Evolutionary conservation across 768 basidiomycete genomes (phyloP).

Genomic region (Glaciozyma martinii): DNA sequence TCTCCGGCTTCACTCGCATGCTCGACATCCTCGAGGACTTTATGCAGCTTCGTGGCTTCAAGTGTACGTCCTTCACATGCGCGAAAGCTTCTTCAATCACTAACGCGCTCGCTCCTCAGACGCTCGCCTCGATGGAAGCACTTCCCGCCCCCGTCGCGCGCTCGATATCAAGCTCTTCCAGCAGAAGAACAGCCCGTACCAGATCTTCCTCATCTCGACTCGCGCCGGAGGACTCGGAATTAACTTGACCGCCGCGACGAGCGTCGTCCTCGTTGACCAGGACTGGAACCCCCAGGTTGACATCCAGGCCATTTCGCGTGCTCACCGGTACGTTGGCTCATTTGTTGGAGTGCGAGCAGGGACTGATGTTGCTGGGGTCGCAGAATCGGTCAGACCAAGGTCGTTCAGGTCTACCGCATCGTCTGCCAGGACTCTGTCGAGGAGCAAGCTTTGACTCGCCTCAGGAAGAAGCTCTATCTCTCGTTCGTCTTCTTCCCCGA

Average conservation of each 20-base stretch:
- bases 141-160: constrained; percentile 49
- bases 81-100: neutral
- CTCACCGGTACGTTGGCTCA: constrained; percentile 36
- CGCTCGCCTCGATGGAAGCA: constrained; percentile 33
- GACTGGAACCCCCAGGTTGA: constrained; percentile 41
- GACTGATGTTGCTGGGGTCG: no score
- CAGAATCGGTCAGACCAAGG: constrained; percentile 60
- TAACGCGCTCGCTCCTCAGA: neutral
- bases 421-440: constrained; percentile 61
- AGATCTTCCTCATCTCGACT: constrained; percentile 79
- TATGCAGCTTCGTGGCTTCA: constrained; percentile 52
- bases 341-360: no score
- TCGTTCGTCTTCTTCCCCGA: constrained; percentile 35
- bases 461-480: constrained; percentile 61
- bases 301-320: constrained; percentile 38
- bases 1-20: constrained; percentile 55
- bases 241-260: constrained; percentile 52
- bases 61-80: constrained; percentile 53
- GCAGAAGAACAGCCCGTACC: constrained; percentile 53
- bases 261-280: constrained; percentile 39
- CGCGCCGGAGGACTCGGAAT: constrained; percentile 75
- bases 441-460: constrained; percentile 64
- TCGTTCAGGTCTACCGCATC: constrained; percentile 61
- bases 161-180: constrained; percentile 59
- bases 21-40: constrained; percentile 62